A percentile compares a stretch with the other conserved stretches of the same genome.
These are phyloP conservation scores for Podaxis mareebaensis DNA, from an alignment of 768 basidiomycete species.

Conservation along the genomic window DNA sequence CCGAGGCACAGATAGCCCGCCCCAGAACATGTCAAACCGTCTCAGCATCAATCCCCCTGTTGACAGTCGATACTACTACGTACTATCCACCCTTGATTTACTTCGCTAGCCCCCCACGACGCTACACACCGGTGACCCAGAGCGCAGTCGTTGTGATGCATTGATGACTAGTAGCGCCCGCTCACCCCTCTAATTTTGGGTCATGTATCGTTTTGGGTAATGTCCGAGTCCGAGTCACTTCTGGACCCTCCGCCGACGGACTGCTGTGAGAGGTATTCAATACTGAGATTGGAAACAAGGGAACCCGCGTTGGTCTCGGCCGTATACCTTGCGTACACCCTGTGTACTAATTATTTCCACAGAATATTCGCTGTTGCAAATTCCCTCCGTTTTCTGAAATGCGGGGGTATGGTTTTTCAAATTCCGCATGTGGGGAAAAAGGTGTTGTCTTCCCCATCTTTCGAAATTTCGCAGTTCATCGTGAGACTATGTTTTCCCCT, in stretches of 20 bases:
- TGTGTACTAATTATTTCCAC: neutral
- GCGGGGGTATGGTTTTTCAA: neutral
- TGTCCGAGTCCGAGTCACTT: neutral
- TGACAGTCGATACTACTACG: neutral
- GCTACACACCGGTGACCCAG: neutral
- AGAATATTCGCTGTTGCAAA: neutral
- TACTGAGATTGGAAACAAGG: neutral
- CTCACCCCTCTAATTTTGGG: neutral
- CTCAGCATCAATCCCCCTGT: neutral
- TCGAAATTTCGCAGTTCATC: neutral
- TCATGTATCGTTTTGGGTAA: neutral
- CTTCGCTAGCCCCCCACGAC: neutral
- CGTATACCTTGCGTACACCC: neutral
- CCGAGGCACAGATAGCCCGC: neutral
- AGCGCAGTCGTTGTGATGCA: neutral
- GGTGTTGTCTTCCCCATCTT: neutral
- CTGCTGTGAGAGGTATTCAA: neutral
- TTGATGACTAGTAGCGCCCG: neutral
- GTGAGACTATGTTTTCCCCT: neutral
- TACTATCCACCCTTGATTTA: neutral
- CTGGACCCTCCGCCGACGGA: conserved; percentile 1
- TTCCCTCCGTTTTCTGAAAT: neutral
- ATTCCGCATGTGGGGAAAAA: neutral
- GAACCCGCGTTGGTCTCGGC: neutral
- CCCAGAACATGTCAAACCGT: neutral